Evolutionary conservation across 2,329 filamentous ascomycete genomes (phyloP), one percentile per base, ranked within the genome.

Genomic region (Raffaelea ambrosiae): DNA sequence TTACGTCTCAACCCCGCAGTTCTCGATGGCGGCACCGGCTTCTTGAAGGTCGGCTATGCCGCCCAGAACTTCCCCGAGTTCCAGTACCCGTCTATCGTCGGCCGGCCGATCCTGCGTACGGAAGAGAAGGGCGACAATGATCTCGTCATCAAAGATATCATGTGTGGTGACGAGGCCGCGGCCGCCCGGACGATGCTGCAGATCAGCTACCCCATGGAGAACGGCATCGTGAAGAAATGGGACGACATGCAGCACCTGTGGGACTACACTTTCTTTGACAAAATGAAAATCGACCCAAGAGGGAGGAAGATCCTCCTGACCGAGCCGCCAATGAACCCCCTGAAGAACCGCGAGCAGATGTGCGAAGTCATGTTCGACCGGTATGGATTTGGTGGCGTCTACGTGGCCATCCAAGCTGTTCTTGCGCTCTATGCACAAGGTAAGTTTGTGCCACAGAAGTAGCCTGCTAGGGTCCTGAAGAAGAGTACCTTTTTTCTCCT

Each of bases 221-320:
- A 98, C 66, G 93, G 93, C 61, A 97, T 98, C 61, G 89, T 98
- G 57, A 97, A 96, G 79, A 90, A 89, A 64, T 98, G 93, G 93
- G 93, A 98, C 59, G 93, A 98, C 68, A 98, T 98, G 93, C 88
- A 95, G 73, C 91, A 97, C 64, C 83, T 98, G 48, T 98, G 93
- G 93, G 91, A 98, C 71, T 97, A 94, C 67, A 98, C 93, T 21
- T 98, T 98, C 68, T 84, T 80, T 68, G 91, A 98, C 67, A 97
- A 97, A 80, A 87, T 98, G 80, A 82, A 89, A 67, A 75, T 98
- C 58, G 87, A 97, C 65, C 81, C 93, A 3, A 81, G 80, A 20
- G 91, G 88, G 56, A 88, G 90, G 68, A 98, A 98, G 79, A 97
- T 98, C 66, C 79, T 98, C 55, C 79, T 97, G 58, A 58, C 55